phyloP scores from a whole-genome alignment of 1,284 basidiomycete genomes.

The Pholiota adiposa region DNA sequence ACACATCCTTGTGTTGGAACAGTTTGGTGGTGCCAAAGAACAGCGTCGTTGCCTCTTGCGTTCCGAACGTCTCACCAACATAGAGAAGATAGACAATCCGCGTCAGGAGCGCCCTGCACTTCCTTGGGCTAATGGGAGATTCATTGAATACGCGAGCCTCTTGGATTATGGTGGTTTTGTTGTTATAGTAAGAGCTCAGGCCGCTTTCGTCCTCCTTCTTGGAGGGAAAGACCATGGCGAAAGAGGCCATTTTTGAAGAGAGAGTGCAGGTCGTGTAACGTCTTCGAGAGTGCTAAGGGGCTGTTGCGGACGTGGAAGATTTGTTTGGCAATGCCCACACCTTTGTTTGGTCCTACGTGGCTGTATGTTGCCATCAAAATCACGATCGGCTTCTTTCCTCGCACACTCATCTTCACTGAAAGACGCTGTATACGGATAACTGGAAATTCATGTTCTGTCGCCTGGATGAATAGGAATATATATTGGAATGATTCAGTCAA shows the following conservation, averaged over 20 bases:
- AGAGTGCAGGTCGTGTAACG: constrained; percentile 14
- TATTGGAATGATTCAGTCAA: no score
- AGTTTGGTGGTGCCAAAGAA: constrained; percentile 99
- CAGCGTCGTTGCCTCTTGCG: constrained; percentile 95
- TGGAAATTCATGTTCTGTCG: no score
- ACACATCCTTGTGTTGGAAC: constrained; percentile 99
- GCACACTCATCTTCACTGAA: no score
- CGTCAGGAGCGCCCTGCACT: constrained; percentile 95
- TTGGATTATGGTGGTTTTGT: constrained; percentile 96
- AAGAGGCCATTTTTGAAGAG: constrained; percentile 43
- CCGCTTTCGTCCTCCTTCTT: constrained; percentile 95
- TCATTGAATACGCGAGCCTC: constrained; percentile 99
- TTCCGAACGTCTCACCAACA: constrained; percentile 93
- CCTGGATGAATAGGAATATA: no score
- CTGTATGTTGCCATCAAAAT: neutral
- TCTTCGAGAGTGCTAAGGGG: constrained; percentile 16
- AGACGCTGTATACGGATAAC: no score
- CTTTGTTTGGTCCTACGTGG: constrained; percentile 11
- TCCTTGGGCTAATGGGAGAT: constrained; percentile 95
- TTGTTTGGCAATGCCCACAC: constrained; percentile 34
- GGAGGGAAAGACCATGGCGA: constrained; percentile 75
- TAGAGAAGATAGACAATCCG: constrained; percentile 97
- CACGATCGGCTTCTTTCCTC: no score
- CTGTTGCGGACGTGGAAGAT: constrained; percentile 41
- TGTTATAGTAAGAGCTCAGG: constrained; percentile 87